Evolutionary conservation across 2,329 filamentous ascomycete species (phyloP).

Genomic region (Talaromyces atroroseus): DNA sequence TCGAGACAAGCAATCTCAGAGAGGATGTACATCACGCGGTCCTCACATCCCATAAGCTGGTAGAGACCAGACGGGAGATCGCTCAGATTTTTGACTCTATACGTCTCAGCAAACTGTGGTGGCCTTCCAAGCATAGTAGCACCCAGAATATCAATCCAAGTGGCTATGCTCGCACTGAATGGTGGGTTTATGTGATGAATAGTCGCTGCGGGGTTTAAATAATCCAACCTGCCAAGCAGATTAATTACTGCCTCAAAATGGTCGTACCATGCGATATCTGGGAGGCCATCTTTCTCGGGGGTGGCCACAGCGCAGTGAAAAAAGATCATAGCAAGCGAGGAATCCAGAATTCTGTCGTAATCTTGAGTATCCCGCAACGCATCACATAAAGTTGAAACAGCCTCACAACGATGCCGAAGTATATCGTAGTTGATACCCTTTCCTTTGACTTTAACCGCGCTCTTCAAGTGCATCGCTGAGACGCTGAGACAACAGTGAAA

Average conservation of each 20-base stretch:
- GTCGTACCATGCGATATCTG: slow-evolving; percentile 93
- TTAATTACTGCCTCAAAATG: slow-evolving; percentile 90
- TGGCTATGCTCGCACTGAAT: slow-evolving; percentile 85
- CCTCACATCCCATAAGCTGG: slow-evolving; percentile 96
- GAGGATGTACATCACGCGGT: slow-evolving; percentile 95
- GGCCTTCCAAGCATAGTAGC: slow-evolving; percentile 84
- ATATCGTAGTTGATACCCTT: slow-evolving; percentile 85
- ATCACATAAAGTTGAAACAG: slow-evolving; percentile 79
- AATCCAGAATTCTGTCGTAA: slow-evolving; percentile 84
- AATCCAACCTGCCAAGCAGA: slow-evolving; percentile 76
- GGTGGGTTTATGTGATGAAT: slow-evolving; percentile 48
- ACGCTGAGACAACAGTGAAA: slow-evolving; percentile 94
- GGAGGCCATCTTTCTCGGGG: slow-evolving; percentile 67
- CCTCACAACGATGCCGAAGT: slow-evolving; percentile 84
- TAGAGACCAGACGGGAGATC: slow-evolving; percentile 66
- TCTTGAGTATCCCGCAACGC: slow-evolving; percentile 73
- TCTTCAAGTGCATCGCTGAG: slow-evolving; percentile 86
- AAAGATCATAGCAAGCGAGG: slow-evolving; percentile 90
- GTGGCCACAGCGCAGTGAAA: slow-evolving; percentile 90
- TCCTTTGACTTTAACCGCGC: slow-evolving; percentile 59
- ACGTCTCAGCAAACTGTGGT: slow-evolving; percentile 88
- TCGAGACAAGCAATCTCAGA: slow-evolving; percentile 96
- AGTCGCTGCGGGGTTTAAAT: slow-evolving; percentile 51
- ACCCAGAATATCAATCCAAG: slow-evolving; percentile 97
- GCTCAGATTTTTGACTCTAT: slow-evolving; percentile 81